Conservation (phyloP, 805 yeast genomes). For the Candida andamanensis region DNA sequence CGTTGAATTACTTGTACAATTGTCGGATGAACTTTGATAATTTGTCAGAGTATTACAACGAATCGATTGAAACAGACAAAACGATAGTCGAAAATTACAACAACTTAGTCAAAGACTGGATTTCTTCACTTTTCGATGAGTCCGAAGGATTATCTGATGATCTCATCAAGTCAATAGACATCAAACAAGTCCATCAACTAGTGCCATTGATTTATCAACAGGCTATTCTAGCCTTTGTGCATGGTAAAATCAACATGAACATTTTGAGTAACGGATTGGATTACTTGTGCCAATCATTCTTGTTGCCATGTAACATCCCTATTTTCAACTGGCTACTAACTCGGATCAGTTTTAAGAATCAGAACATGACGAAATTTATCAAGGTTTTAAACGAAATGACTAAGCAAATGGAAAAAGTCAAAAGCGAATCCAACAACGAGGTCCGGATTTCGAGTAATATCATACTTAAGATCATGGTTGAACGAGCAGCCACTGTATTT, state of each 20-base stretch:
- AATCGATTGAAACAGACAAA: conserved; percentile 21
- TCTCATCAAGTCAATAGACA: conserved; percentile 58
- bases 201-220: conserved; percentile 74
- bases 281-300: conserved; percentile 76
- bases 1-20: conserved; percentile 28
- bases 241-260: conserved; percentile 52
- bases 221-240: conserved; percentile 55
- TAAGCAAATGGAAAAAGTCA: conserved; percentile 16
- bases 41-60: conserved; percentile 18
- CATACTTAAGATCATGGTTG: conserved; percentile 21
- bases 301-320: conserved; percentile 48
- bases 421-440: conserved; percentile 14
- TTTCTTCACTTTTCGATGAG: conserved; percentile 69
- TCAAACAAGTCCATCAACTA: conserved; percentile 61
- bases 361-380: conserved; percentile 12
- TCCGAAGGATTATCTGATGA: conserved; percentile 81
- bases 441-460: conserved; percentile 17
- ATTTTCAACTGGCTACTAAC: conserved; percentile 28
- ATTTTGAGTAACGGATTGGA: conserved; percentile 75
- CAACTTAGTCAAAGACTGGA: conserved; percentile 56
- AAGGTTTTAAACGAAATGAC: conserved; percentile 22
- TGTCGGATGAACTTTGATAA: conserved; percentile 27
- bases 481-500: conserved; percentile 7
- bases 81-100: conserved; percentile 28
- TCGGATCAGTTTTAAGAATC: conserved; percentile 11